These are phyloP conservation scores for Saccharomyces hybrid DNA, from an alignment of 1,139 yeast species.

Conservation along the genomic window DNA sequence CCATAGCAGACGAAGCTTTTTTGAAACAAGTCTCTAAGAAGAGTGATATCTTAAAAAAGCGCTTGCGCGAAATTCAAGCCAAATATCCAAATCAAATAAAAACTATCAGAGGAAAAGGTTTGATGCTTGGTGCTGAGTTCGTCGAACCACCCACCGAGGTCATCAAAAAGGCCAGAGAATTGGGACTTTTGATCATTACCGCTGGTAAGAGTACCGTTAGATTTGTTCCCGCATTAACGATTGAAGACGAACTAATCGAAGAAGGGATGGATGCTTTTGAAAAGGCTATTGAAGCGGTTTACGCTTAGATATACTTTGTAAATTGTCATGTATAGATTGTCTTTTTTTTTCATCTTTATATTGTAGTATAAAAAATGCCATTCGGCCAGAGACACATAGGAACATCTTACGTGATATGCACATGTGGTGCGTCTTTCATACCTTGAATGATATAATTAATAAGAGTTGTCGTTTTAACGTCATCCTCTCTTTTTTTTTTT, in stretches of 20 bases:
- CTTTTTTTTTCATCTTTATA: background rate
- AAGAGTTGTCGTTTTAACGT: background rate
- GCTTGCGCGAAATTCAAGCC: conserved; percentile 45
- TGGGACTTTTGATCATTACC: conserved; percentile 75
- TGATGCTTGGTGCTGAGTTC: conserved; percentile 78
- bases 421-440: too few relatives aligned
- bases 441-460: background rate
- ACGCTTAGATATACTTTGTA: conserved; percentile 8
- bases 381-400: background rate
- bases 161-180: conserved; percentile 60
- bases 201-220: conserved; percentile 90
- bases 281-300: conserved; percentile 39
- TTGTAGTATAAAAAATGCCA: background rate
- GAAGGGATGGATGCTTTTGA: conserved; percentile 67
- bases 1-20: conserved; percentile 55
- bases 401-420: background rate
- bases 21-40: conserved; percentile 52
- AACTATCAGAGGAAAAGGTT: conserved; percentile 80
- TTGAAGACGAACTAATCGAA: conserved; percentile 57
- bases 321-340: background rate
- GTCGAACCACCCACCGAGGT: conserved; percentile 56
- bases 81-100: conserved; percentile 53
- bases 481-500: too few relatives aligned
- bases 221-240: conserved; percentile 86
- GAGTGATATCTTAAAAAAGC: conserved; percentile 46